phyloP scores from a whole-genome alignment of 768 basidiomycete species.

The Phallus indusiatus region DNA sequence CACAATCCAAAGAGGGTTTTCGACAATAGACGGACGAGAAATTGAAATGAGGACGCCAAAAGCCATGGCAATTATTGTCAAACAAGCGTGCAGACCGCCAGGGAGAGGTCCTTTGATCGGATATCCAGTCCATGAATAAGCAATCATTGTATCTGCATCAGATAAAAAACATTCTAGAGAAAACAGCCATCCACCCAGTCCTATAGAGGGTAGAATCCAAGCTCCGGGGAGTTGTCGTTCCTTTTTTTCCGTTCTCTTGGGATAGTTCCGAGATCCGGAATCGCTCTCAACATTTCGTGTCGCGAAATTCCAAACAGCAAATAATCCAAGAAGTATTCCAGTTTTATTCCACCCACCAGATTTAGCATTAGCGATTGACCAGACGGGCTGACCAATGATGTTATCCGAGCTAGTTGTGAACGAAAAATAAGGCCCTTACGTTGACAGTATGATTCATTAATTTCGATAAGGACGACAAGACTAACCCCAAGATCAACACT shows the following conservation, averaged over 20 bases:
- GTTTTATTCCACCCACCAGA: conserved; percentile 64
- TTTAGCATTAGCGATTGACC: conserved; percentile 62
- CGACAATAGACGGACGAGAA: conserved; percentile 18
- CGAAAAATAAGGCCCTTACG: conserved; percentile 25
- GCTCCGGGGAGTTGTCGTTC: not conserved
- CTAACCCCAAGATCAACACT: conserved; percentile 61
- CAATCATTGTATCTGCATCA: conserved; percentile 69
- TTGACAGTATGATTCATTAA: conserved; percentile 75
- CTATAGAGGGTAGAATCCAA: conserved; percentile 38
- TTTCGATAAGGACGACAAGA: conserved; percentile 61
- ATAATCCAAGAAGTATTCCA: conserved; percentile 46
- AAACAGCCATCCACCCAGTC: conserved; percentile 63
- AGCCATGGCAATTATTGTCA: conserved; percentile 56
- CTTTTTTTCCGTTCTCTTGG: conserved; percentile 7
- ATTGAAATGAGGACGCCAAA: conserved; percentile 41
- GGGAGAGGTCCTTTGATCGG: conserved; percentile 64
- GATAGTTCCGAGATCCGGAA: conserved; percentile 3
- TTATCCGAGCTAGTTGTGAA: not conserved
- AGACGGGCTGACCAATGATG: conserved; percentile 32
- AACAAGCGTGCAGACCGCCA: conserved; percentile 50
- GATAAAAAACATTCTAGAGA: conserved; percentile 62
- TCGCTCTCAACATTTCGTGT: conserved; percentile 26
- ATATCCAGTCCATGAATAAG: conserved; percentile 90
- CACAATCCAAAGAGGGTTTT: conserved; percentile 43
- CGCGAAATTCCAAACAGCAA: conserved; percentile 49